phyloP scores from a whole-genome alignment of 2,329 filamentous ascomycete genomes.

The Fusarium circinatum region DNA sequence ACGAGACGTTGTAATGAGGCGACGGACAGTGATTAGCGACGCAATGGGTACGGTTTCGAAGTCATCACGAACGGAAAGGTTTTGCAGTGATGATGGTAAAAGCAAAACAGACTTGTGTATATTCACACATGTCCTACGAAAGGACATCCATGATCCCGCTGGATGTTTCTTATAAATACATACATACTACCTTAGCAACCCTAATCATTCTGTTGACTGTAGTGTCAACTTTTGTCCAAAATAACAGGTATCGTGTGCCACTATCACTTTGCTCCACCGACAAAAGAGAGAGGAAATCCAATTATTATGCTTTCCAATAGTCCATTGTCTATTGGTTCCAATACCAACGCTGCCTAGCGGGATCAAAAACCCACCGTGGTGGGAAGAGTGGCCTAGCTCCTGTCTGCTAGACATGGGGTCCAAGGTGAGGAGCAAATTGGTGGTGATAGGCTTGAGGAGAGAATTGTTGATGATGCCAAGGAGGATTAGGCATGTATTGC shows the following conservation, averaged over 20 bases:
- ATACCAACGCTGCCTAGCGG: not conserved
- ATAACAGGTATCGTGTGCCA: not conserved
- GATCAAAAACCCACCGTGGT: not conserved
- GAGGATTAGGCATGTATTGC: conserved; percentile 14
- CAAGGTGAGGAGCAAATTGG: conserved; percentile 25
- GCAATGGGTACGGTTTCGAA: not conserved
- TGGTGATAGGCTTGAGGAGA: conserved; percentile 22
- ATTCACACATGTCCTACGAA: not conserved
- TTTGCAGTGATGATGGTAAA: not conserved
- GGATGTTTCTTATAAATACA: conserved; percentile 12
- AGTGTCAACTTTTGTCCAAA: not conserved
- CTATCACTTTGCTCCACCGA: not conserved
- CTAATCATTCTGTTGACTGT: not conserved
- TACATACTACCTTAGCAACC: not conserved
- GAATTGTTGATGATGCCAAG: conserved; percentile 9
- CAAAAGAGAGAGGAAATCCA: not conserved
- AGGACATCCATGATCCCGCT: not conserved
- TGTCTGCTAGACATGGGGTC: conserved; percentile 19
- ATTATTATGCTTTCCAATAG: not conserved
- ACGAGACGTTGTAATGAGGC: conserved; percentile 21
- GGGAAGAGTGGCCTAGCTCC: not conserved
- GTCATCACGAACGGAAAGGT: too few species aligned
- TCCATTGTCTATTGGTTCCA: not conserved
- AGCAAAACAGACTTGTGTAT: not conserved
- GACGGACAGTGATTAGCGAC: not conserved